Evolutionary conservation across 169 alveolate species (phyloP), one percentile per base, ranked within the genome.

Genomic region (Babesia bigemina): DNA sequence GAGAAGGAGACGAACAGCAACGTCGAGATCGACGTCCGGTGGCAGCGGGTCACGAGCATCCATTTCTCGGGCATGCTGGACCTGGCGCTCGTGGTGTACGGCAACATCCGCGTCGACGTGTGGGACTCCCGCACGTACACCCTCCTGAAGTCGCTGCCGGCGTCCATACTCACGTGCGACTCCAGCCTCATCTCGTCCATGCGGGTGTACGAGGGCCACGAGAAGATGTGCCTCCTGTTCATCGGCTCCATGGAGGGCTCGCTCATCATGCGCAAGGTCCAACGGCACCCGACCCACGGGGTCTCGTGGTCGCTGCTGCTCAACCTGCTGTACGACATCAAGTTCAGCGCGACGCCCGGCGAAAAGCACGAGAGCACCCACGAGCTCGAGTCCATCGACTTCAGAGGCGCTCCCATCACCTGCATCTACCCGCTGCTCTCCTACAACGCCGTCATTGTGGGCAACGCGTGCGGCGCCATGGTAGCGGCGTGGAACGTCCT

Each of bases 171-270:
- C 39, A 75, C 90, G 9, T 71, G 84, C 52, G 82, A 47, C 29
- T 26, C 86, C 10, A 66, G 66, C n/a, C 82, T 71, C 28, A 75
- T 83, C 0, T 75, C 90, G 33, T 39, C 90, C 36, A 58, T 83
- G 29, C 52, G 61, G 24, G 44, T 83, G 10, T 76, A 67, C 57
- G 86, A 76, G 24, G 63, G 67, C 14, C 42, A 47, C 28, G 75
- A 61, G 33, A 71, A 61, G 42, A 61, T 50, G 74, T 65, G 90
- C 74, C 47, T 83, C 8, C 83, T 83, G 17, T 73, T 71, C 52
- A 48, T 83, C 7, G 90, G 86, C 53, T 49, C 77, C 26, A 83
- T 83, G 90, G 90, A 83, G 33, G 90, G 90, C 3, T 75, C 90
- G 21, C 67, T 83, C 42, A 42, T 73, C 33, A 42, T 75, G 29